Conservation (phyloP, 148 eudicot species). For the Spergularia bocconei region DNA sequence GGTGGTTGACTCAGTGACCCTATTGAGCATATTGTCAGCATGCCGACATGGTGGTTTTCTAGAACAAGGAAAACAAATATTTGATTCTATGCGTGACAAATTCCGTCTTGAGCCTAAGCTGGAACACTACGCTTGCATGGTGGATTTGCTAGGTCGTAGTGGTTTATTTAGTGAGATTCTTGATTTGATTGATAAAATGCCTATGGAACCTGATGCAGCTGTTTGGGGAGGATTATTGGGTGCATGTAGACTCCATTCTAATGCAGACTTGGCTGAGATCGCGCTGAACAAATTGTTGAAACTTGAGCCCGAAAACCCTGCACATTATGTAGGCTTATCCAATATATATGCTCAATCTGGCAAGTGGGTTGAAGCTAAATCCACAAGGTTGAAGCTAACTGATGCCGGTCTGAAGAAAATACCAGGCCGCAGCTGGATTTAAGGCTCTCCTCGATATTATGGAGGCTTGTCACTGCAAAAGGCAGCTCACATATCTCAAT, state of each 20-base stretch:
- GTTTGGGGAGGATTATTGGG: conserved; percentile 70
- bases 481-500: no score
- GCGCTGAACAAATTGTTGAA: conserved; percentile 49
- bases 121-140: conserved; percentile 78
- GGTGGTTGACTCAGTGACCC: conserved; percentile 48
- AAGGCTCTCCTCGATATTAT: conserved; percentile 2
- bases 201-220: conserved; percentile 59
- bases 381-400: conserved; percentile 40
- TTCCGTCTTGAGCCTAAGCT: conserved; percentile 47
- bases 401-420: conserved; percentile 51
- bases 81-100: conserved; percentile 45
- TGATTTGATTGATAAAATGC: conserved; percentile 49
- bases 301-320: conserved; percentile 53
- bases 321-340: conserved; percentile 62
- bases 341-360: conserved; percentile 61
- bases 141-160: conserved; percentile 66
- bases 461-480: no score
- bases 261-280: conserved; percentile 47
- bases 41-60: conserved; percentile 70
- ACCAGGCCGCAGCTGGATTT: conserved; percentile 73
- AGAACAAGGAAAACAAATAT: conserved; percentile 56
- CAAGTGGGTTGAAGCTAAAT: conserved; percentile 60
- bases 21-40: conserved; percentile 60
- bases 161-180: conserved; percentile 53
- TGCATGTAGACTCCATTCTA: conserved; percentile 66